Evolutionary conservation across 768 basidiomycete species (phyloP).

Genomic region (Mycena pura): DNA sequence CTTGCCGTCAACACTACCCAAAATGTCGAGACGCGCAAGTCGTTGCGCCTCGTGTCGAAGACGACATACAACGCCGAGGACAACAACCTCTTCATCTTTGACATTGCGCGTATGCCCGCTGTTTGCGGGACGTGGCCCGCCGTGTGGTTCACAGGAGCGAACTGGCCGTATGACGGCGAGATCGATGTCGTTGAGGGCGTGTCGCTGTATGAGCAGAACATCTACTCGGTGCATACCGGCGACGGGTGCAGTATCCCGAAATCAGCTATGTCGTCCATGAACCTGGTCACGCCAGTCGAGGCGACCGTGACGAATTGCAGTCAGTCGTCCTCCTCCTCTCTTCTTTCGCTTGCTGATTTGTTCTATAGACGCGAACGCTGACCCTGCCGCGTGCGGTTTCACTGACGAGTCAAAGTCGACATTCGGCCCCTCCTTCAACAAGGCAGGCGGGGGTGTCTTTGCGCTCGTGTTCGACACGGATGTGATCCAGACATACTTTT

Average conservation of each 20-base stretch:
- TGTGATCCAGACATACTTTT: conserved; percentile 57
- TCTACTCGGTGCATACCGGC: conserved; percentile 30
- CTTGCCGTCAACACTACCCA: conserved; percentile 24
- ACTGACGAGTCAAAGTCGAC: conserved; percentile 37
- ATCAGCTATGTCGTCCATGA: conserved; percentile 16
- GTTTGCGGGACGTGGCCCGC: conserved; percentile 43
- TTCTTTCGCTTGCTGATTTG: neutral
- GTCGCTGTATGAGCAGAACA: conserved; percentile 25
- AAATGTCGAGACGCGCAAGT: conserved; percentile 16
- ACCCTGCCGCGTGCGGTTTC: conserved; percentile 51
- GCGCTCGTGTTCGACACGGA: conserved; percentile 44
- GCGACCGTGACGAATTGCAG: conserved; percentile 15
- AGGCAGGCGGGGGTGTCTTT: conserved; percentile 52
- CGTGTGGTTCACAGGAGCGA: conserved; percentile 20
- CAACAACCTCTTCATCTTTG: conserved; percentile 32
- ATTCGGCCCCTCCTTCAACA: conserved; percentile 52
- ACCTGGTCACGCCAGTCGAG: conserved; percentile 7
- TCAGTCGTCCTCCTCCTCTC: neutral
- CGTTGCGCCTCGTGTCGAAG: conserved; percentile 28
- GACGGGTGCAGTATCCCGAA: conserved; percentile 22
- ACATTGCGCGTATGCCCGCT: conserved; percentile 44
- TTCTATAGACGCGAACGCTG: conserved; percentile 25
- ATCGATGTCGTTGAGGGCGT: conserved; percentile 19
- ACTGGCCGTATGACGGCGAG: conserved; percentile 25
- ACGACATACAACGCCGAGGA: conserved; percentile 24